phyloP scores from a whole-genome alignment of 805 yeast genomes.

The Candida maris region DNA sequence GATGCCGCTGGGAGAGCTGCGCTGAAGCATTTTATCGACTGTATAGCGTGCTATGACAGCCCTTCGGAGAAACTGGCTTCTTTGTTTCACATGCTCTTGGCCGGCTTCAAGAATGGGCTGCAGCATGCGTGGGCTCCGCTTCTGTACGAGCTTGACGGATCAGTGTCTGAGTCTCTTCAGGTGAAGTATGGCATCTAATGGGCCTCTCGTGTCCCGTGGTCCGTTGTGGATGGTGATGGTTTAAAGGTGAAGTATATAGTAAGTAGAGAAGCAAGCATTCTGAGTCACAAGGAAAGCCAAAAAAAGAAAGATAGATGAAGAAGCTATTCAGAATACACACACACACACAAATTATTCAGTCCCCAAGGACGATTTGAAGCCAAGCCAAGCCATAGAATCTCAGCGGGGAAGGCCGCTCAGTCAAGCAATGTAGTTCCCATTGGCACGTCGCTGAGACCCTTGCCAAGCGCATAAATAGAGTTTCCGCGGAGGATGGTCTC shows the following conservation, averaged over 20 bases:
- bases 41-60: constrained; percentile 52
- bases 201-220: too few species aligned
- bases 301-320: too few species aligned
- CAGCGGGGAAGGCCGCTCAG: too few species aligned
- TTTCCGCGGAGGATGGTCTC: constrained; percentile 80
- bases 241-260: not conserved
- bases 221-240: constrained; percentile 1
- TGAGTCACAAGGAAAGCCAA: too few species aligned
- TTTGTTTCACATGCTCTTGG: constrained; percentile 42
- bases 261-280: too few species aligned
- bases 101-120: constrained; percentile 48
- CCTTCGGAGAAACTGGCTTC: constrained; percentile 46
- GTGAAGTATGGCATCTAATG: constrained; percentile 29
- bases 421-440: too few species aligned
- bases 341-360: too few species aligned
- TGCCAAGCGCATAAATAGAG: constrained; percentile 53
- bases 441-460: constrained; percentile 55
- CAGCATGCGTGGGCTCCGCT: constrained; percentile 28
- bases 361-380: too few species aligned
- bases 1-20: constrained; percentile 44
- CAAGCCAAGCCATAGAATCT: constrained; percentile 35
- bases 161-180: constrained; percentile 21
- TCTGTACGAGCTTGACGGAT: constrained; percentile 23
- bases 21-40: constrained; percentile 51
- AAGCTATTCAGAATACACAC: too few species aligned